Evolutionary conservation across 2,329 filamentous ascomycete species (phyloP), one percentile per base, ranked within the genome.

Genomic region (Lasiodiplodia sp.): DNA sequence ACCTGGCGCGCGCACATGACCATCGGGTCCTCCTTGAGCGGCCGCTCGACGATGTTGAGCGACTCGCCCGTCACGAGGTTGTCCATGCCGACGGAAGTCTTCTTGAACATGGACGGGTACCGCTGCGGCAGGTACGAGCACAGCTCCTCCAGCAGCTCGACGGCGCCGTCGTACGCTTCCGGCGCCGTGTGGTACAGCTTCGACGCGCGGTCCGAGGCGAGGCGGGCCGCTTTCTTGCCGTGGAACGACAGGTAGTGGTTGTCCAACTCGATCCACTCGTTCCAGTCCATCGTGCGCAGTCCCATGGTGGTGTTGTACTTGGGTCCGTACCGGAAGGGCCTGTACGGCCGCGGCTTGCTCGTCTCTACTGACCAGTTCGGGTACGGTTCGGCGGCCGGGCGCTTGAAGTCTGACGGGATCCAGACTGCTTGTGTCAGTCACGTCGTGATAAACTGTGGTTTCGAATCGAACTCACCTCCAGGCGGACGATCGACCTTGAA

Each of bases 191-290:
- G 80, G 75, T 88, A 90, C 80, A 91, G 93, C 77, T 91, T 92
- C 0, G 79, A 70, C 0, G 88, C 91, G 0, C 92, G 86, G 71
- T 92, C 88, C 18, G 76, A 73, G 16, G 76, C 74, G 58, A 96
- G 92, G 0, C 93, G 87, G 16, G 82, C 81, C 1, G 86, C 85
- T 79, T 96, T 96, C 71, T 91, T 87, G 38, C 85, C 85, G 79
- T 96, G 92, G 76, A 85, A 96, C 66, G 86, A 87, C 0, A 89
- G 85, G 77, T 88, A 96, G 57, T 94, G 86, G 75, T 91, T 94
- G 79, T 96, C 93, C 31, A 96, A 86, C 79, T 96, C 92, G 74
- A 95, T 93, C 92, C 92, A 94, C 68, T 93, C 89, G 66, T 91
- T 86, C 79, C 88, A 89, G 38, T 87, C 83, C 81, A 92, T 86